phyloP scores from a whole-genome alignment of 352 stramenopile species.

The Phytophthora cactorum region DNA sequence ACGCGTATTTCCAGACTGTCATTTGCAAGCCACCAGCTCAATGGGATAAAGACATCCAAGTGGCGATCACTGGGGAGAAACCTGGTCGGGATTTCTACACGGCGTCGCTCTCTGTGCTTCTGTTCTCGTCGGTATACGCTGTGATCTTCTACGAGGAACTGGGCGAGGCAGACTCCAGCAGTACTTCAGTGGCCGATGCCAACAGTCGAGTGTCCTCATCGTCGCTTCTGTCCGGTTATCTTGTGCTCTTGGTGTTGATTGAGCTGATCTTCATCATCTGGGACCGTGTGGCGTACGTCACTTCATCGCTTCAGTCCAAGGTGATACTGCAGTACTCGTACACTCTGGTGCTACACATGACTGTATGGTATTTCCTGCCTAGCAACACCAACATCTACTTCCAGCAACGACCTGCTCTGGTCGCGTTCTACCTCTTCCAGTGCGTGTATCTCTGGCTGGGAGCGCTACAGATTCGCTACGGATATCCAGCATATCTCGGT shows the following conservation, averaged over 20 bases:
- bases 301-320: slow-evolving; percentile 74
- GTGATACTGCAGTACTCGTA: slow-evolving; percentile 83
- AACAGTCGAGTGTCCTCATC: slow-evolving; percentile 65
- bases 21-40: slow-evolving; percentile 67
- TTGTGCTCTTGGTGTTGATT: slow-evolving; percentile 84
- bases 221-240: slow-evolving; percentile 86
- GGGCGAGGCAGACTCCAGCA: slow-evolving; percentile 58
- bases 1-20: slow-evolving; percentile 71
- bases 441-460: slow-evolving; percentile 81
- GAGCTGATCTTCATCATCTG: slow-evolving; percentile 86
- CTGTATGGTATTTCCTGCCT: slow-evolving; percentile 80
- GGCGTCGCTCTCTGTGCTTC: slow-evolving; percentile 61
- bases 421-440: slow-evolving; percentile 85
- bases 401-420: slow-evolving; percentile 66
- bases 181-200: slow-evolving; percentile 42
- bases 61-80: slow-evolving; percentile 79
- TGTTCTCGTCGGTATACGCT: slow-evolving; percentile 73
- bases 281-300: slow-evolving; percentile 86
- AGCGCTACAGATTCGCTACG: slow-evolving; percentile 85
- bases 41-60: slow-evolving; percentile 90
- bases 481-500: slow-evolving; percentile 84
- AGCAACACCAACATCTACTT: slow-evolving; percentile 83
- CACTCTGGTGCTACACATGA: slow-evolving; percentile 70
- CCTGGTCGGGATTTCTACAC: slow-evolving; percentile 82
- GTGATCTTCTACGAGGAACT: slow-evolving; percentile 82